A percentile compares a stretch with the other conserved stretches of the same genome.
Conservation (phyloP, 495 filamentous ascomycete species). For the Lepidopterella palustris region DNA sequence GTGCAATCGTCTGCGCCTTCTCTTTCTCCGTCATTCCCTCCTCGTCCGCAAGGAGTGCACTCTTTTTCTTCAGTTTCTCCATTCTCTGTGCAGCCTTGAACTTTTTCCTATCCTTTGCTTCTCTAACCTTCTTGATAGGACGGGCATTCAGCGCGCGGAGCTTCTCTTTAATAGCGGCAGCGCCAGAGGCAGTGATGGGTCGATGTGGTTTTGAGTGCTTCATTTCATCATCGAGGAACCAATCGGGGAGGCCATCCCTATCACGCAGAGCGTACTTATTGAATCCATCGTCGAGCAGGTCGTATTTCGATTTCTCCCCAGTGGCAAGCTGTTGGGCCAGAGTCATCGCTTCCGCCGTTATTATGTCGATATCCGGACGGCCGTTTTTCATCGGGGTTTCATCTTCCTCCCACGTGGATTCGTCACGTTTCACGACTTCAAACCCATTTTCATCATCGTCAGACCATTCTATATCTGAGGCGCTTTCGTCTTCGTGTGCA, state of each 20-base stretch:
- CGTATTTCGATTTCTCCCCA: slow-evolving; percentile 68
- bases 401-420: slow-evolving; percentile 62
- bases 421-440: slow-evolving; percentile 50
- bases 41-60: slow-evolving; percentile 74
- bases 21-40: slow-evolving; percentile 91
- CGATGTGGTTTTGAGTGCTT: slow-evolving; percentile 77
- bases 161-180: slow-evolving; percentile 93
- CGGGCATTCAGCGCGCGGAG: slow-evolving; percentile 86
- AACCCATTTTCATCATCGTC: slow-evolving; percentile 33
- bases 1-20: slow-evolving; percentile 77
- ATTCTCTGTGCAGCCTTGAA: slow-evolving; percentile 83
- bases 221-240: slow-evolving; percentile 92
- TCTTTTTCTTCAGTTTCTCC: slow-evolving; percentile 95
- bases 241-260: slow-evolving; percentile 87
- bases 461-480: slow-evolving; percentile 41
- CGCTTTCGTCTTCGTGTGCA: slow-evolving; percentile 26
- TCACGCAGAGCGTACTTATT: slow-evolving; percentile 90
- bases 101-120: slow-evolving; percentile 94
- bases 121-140: slow-evolving; percentile 98
- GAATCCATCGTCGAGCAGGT: slow-evolving; percentile 84
- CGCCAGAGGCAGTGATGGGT: slow-evolving; percentile 83
- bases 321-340: slow-evolving; percentile 88
- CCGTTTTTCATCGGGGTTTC: slow-evolving; percentile 49
- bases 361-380: slow-evolving; percentile 84
- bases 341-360: slow-evolving; percentile 98